Base-by-base conservation (phyloP, 164 flowering plant genomes). In the Macadamia tetraphylla region DNA sequence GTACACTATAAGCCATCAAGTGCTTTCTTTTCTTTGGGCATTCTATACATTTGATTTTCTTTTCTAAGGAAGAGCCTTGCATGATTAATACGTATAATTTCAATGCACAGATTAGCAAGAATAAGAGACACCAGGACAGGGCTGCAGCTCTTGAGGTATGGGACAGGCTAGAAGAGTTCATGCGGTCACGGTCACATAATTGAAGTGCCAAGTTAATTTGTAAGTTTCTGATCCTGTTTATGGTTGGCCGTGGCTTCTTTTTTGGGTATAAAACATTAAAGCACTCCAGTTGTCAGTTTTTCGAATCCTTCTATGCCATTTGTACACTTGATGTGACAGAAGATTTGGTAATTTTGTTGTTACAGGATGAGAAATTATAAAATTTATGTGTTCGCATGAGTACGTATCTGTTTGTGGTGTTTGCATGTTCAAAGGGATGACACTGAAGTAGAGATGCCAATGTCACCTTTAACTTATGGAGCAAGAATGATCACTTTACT, bases 61-160 rank as follows among this genome's bases (percentile, higher is more conserved):
- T 46, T 46, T 46, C 13, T 3, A 46, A 46, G 7, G 51, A 46
- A 46, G 51, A 46, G 51, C 13, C 51, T 46, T 9, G 51, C 7
- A 8, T 46, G 13, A 1, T 46, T 4, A 46, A 8, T 46, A 43
- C 13, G 51, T 11, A 46, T 46, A 11, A 49, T 44, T 53, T 58
- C 7, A 9, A 69, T 65, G 29, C 73, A 78, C 87, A 95, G 99
- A 87, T 95, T 51, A 95, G 99, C 81, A 95, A 95, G 80, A 95
- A 95, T 73, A 92, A 91, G 80, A 75, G 98, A 64, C 98, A 95
- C 74, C 98, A 92, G 71, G 98, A 95, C 75, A 84, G 96, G 75
- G 96, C 99, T 79, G 99, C 99, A 29, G 99, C 98, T 3, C 83
- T 95, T 64, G 99, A 95, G 81, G 97, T 95, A 48, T 95, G 99